Base-by-base conservation (phyloP, 2,329 filamentous ascomycete species). In the Juglanconis oblonga region DNA sequence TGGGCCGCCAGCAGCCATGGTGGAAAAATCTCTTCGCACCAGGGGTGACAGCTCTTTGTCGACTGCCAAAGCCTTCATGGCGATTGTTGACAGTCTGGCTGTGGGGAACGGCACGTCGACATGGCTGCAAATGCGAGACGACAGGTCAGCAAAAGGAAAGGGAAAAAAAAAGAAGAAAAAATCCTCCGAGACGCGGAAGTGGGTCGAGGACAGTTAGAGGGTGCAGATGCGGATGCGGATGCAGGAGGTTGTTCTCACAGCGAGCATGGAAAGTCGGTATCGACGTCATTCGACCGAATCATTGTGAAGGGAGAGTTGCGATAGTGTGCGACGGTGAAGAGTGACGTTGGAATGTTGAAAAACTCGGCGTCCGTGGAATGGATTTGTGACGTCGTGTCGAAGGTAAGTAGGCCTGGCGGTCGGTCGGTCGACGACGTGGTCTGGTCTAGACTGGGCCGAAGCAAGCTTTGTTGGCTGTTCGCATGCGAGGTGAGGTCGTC, bases 1-100 rank as follows among this genome's bases (percentile, higher is more conserved):
- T 17, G 29, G 24, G 48, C 38, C 24, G 38, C 36, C 36, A 10
- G 45, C 33, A 13, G 50, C 32, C 36, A 59, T 57, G 58, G 61
- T 63, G 58, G 59, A 61, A 52, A 65, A 65, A 55, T 62, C 63
- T 62, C 67, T 61, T 57, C 58, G 63, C 40, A 64, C 63, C 55
- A 65, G 84, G 13, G 90, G 85, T 1, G 94, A 98, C 53, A 98
- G 83, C 73, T 99, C 95, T 63, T 87, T 83, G 76, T 99, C 95
- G 67, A 98, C 93, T 61, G 87, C 81, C 48, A 98, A 82, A 44
- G 92, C 85, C 67, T 84, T 83, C 40, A 91, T 82, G 48, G 94
- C 92, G 52, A 89, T 86, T 51, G 81, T 82, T 55, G 94, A 92
- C 51, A 97, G 86, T 64, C 91, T 88, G 40, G 87, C 73, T 45